Evolutionary conservation across 2,329 filamentous ascomycete genomes (phyloP), one percentile per base, ranked within the genome.

Genomic region (Fusarium paranaense): DNA sequence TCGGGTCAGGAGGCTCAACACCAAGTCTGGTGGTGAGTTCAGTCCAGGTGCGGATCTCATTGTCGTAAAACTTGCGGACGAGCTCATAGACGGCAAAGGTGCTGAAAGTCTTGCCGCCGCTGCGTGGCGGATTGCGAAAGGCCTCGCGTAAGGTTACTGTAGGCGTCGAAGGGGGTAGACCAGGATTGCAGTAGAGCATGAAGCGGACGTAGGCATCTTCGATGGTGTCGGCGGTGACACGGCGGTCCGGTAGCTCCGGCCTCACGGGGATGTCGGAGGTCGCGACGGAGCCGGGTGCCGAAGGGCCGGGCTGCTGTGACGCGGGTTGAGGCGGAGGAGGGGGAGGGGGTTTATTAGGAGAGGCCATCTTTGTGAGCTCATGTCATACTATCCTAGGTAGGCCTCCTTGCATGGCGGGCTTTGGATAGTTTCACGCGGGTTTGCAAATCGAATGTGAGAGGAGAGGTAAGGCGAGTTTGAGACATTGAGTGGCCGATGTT

Each of bases 41-140:
- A 45, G 93, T 94, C 95, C 95, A 98, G 0, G 95, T 98, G 83
- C 95, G 97, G 81, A 98, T 91, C 79, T 97, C 94, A 79, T 94
- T 95, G 25, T 86, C 85, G 74, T 97, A 93, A 62, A 97, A 90
- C 81, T 92, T 92, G 72, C 89, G 87, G 79, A 98, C 94, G 62
- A 98, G 87, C 78, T 94, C 89, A 80, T 92, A 97, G 22, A 98
- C 86, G 9, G 86, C 86, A 81, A 90, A 97, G 0, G 93, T 93
- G 78, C 91, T 93, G 80, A 98, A 98, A 68, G 87, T 91, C 82
- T 97, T 97, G 70, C 94, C 94, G 76, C 96, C 95, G 80, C 95
- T 97, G 79, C 93, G 95, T 6, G 95, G 95, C 2, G 94, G 94
- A 32, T 87, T 91, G 56, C 92, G 90, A 81, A 98, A 98, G 14